Percentiles rank a stretch among this genome's conserved stretches.
Evolutionary conservation across 2,329 filamentous ascomycete species (phyloP).

Genomic region (Thelonectria blattea): DNA sequence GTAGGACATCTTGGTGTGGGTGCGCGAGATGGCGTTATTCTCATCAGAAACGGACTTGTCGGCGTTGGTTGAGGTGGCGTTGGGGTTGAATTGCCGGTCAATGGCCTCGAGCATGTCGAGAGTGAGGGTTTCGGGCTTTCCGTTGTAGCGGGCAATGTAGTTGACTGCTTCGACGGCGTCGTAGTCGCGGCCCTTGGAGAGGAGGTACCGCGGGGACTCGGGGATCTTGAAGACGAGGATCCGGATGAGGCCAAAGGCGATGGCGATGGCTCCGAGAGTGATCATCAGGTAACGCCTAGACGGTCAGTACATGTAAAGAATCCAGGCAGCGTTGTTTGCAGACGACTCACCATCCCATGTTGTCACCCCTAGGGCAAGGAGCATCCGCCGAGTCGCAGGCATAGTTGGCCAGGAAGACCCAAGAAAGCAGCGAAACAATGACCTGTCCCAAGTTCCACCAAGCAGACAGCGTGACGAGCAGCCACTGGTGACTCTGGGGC

Average conservation of each 20-base stretch:
- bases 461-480: slow-evolving; percentile 48
- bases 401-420: slow-evolving; percentile 46
- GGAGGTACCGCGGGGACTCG: slow-evolving; percentile 51
- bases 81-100: slow-evolving; percentile 9
- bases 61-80: not conserved
- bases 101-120: slow-evolving; percentile 29
- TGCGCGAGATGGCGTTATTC: not conserved
- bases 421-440: slow-evolving; percentile 42
- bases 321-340: not conserved
- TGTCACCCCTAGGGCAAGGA: slow-evolving; percentile 45
- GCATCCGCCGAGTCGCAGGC: slow-evolving; percentile 42
- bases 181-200: slow-evolving; percentile 50
- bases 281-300: slow-evolving; percentile 48
- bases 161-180: slow-evolving; percentile 55
- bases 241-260: slow-evolving; percentile 48
- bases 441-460: slow-evolving; percentile 58
- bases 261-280: slow-evolving; percentile 48
- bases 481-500: slow-evolving; percentile 50
- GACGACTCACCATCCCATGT: slow-evolving; percentile 50
- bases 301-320: not conserved
- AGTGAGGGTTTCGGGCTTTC: slow-evolving; percentile 24
- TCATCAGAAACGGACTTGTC: not conserved
- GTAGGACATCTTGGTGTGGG: slow-evolving; percentile 16
- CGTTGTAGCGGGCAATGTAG: slow-evolving; percentile 47
- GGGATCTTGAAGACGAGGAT: slow-evolving; percentile 50